Conservation (phyloP, 2,329 filamentous ascomycete genomes). For the Lasiodiplodia gonubiensis region DNA sequence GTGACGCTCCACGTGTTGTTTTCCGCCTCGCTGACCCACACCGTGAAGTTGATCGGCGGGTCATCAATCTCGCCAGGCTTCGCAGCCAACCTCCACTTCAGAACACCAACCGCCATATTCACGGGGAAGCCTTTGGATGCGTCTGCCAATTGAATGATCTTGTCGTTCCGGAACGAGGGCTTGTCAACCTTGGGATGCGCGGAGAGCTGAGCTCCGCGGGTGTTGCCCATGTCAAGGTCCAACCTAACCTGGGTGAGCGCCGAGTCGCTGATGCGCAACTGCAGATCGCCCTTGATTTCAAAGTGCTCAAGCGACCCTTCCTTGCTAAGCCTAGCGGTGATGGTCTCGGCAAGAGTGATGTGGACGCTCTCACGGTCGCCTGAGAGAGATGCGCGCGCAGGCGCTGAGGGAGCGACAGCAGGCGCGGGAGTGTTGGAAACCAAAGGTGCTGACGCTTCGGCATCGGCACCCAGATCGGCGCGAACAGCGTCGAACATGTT, state of each 20-base stretch:
- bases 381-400: conserved; percentile 66
- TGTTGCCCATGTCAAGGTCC: conserved; percentile 74
- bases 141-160: conserved; percentile 89
- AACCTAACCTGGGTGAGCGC: conserved; percentile 92
- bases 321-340: conserved; percentile 84
- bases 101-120: conserved; percentile 90
- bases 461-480: conserved; percentile 86
- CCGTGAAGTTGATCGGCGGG: conserved; percentile 92
- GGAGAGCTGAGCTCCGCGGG: conserved; percentile 86
- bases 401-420: conserved; percentile 56
- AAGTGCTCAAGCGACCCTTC: conserved; percentile 88
- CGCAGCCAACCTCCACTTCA: conserved; percentile 88
- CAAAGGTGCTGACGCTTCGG: conserved; percentile 74
- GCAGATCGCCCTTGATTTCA: conserved; percentile 88
- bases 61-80: conserved; percentile 80
- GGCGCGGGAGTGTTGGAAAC: conserved; percentile 64
- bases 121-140: conserved; percentile 86
- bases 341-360: conserved; percentile 85
- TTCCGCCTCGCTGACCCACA: conserved; percentile 92
- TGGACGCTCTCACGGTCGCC: conserved; percentile 85
- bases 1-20: conserved; percentile 86
- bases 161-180: conserved; percentile 79
- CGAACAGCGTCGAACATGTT: conserved; percentile 97
- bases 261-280: conserved; percentile 86
- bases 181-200: conserved; percentile 98